phyloP scores from a whole-genome alignment of 2,329 filamentous ascomycete species.

The Epicoccum nigrum region DNA sequence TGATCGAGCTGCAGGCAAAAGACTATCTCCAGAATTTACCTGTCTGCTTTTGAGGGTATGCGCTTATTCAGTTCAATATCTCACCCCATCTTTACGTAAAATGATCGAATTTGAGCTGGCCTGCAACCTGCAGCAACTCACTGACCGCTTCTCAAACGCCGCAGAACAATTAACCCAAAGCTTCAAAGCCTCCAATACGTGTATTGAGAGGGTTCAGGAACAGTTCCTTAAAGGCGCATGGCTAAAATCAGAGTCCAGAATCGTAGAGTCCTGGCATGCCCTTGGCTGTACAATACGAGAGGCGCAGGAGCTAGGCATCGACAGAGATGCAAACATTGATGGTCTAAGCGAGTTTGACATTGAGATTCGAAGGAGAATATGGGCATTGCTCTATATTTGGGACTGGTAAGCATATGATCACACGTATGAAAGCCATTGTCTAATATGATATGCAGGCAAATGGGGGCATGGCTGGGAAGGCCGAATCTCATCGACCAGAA shows the following conservation, averaged over 20 bases:
- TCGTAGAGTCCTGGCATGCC: slow-evolving; percentile 58
- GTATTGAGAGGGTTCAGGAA: slow-evolving; percentile 56
- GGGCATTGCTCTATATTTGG: slow-evolving; percentile 56
- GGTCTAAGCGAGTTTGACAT: slow-evolving; percentile 53
- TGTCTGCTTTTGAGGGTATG: slow-evolving; percentile 56
- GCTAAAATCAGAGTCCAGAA: slow-evolving; percentile 56
- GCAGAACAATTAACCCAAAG: slow-evolving; percentile 53
- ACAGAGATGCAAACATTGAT: slow-evolving; percentile 47
- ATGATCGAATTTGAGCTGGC: slow-evolving; percentile 55
- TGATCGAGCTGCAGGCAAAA: slow-evolving; percentile 41
- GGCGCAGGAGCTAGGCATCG: slow-evolving; percentile 57
- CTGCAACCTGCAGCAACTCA: slow-evolving; percentile 47
- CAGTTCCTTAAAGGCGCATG: slow-evolving; percentile 56
- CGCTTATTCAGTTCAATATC: slow-evolving; percentile 54
- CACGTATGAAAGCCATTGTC: background rate
- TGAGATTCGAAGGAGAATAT: slow-evolving; percentile 56
- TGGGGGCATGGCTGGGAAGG: slow-evolving; percentile 52
- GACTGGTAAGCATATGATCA: slow-evolving; percentile 50
- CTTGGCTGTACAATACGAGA: slow-evolving; percentile 54
- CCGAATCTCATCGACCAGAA: slow-evolving; percentile 54
- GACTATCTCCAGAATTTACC: slow-evolving; percentile 53
- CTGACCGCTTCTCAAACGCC: slow-evolving; percentile 51
- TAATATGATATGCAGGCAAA: slow-evolving; percentile 39
- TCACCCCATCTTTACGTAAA: slow-evolving; percentile 46
- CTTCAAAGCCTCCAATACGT: slow-evolving; percentile 53